Percentiles rank a stretch among this genome's conserved stretches.
These are phyloP conservation scores for Rachicladosporium sp. DNA, from an alignment of 2,329 filamentous ascomycete genomes.

Conservation along the genomic window DNA sequence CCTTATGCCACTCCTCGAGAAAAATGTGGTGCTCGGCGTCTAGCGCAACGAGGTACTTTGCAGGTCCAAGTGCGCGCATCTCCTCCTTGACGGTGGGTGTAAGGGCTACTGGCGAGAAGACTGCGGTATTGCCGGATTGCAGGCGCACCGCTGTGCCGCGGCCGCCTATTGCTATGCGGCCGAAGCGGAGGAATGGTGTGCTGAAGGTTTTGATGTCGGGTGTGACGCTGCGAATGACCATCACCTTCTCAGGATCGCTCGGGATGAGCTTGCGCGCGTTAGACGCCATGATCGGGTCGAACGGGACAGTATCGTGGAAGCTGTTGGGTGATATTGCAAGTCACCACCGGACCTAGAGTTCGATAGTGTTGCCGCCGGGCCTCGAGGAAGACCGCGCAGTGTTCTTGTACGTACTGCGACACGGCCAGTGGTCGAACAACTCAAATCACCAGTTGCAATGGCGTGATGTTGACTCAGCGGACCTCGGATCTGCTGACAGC, in stretches of 20 bases:
- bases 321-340: too few relatives aligned
- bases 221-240: constrained; percentile 79
- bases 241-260: constrained; percentile 62
- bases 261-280: constrained; percentile 28
- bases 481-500: too few relatives aligned
- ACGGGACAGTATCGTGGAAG: not conserved
- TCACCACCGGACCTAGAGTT: too few relatives aligned
- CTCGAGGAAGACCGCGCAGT: too few relatives aligned
- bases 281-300: constrained; percentile 18
- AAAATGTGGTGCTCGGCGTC: constrained; percentile 96
- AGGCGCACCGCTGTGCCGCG: constrained; percentile 78
- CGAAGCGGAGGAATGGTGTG: constrained; percentile 73
- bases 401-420: too few relatives aligned
- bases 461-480: too few relatives aligned
- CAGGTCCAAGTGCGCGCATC: constrained; percentile 46
- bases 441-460: too few relatives aligned
- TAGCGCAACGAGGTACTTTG: constrained; percentile 75
- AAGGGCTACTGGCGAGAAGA: constrained; percentile 84
- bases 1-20: constrained; percentile 69
- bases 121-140: constrained; percentile 61
- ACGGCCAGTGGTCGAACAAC: too few relatives aligned
- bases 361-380: too few relatives aligned
- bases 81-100: constrained; percentile 61
- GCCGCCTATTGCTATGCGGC: constrained; percentile 69
- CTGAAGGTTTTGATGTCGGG: constrained; percentile 68